Conservation (phyloP, 352 stramenopile species). For the Thraustochytrium sp. region DNA sequence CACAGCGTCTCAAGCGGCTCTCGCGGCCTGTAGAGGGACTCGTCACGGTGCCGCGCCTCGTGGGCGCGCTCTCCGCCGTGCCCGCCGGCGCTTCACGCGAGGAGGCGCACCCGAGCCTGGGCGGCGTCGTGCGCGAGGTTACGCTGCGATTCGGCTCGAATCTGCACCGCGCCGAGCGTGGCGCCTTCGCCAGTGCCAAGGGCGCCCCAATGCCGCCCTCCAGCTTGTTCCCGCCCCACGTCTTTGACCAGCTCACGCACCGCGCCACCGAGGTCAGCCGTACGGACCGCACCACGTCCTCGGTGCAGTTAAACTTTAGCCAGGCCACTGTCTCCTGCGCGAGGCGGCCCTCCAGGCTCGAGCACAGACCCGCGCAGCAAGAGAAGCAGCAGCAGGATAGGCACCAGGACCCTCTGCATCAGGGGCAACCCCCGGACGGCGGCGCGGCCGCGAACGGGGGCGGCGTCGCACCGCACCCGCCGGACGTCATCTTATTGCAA, state of each 20-base stretch:
- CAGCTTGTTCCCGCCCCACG: neutral
- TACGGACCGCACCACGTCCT: neutral
- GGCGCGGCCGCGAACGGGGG: neutral
- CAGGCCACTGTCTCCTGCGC: neutral
- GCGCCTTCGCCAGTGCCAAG: neutral
- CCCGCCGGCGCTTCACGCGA: neutral
- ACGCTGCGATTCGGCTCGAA: neutral
- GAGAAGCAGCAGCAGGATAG: neutral
- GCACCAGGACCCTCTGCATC: too few species aligned
- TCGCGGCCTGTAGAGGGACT: slow-evolving; percentile 7
- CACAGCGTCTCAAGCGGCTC: neutral
- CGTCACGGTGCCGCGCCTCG: neutral
- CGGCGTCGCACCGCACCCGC: neutral
- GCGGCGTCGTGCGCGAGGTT: neutral
- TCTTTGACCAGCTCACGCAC: slow-evolving; percentile 11
- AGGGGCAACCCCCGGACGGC: too few species aligned
- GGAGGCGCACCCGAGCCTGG: neutral
- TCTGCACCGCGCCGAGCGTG: neutral
- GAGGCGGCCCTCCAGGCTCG: neutral
- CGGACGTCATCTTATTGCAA: neutral
- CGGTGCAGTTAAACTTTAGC: neutral
- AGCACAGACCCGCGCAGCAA: neutral
- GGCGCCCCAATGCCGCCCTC: neutral
- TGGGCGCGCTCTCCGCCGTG: neutral
- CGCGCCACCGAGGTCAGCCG: neutral